Evolutionary conservation across 352 stramenopile genomes (phyloP), one percentile per base, ranked within the genome.

Genomic region (Pythium sp.): DNA sequence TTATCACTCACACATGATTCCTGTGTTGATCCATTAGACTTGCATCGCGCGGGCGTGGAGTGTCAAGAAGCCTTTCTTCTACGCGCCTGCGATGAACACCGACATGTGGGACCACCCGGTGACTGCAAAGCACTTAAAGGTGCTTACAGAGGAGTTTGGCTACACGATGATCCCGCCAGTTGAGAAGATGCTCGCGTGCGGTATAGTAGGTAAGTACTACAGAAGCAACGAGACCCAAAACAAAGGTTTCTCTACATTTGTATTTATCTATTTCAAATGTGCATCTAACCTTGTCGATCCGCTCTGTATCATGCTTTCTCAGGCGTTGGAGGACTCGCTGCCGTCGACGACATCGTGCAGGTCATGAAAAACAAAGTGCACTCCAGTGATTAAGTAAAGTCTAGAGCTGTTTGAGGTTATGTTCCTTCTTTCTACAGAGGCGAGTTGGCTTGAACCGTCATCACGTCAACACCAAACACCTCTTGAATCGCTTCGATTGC

Each of bases 21-120:
- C 43, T 12, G 20, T n/a, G 15, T 32, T 34, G 7, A n/a, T 41
- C 26, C 6, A 18, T 41, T 64, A 96, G 88, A 98, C 93, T 2
- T 98, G 92, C 69, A 80, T 98, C 15, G 80, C 90, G 2, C 86
- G 97, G 2, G 96, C 97, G 38, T 99, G 97, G 97, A 94, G 95
- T 68, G 87, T 86, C 69, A 79, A 73, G 43, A 99, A 99, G 70
- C 95, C 96, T 7, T 80, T 99, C 24, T 65, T 99, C 14, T 88
- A 97, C 26, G 94, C 94, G 24, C 97, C 97, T 5, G 96, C 97
- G 12, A 99, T 99, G 97, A 99, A 99, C 76, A 99, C 96, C 15
- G 90, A 96, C 70, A 99, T 99, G 97, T 99, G 95, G 93, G 81
- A 94, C 58, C 95, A 99, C 77, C 93, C 95, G 5, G 78, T 98